These are phyloP conservation scores for Yamadazyma oceani DNA, from an alignment of 1,139 yeast species.

Conservation along the genomic window DNA sequence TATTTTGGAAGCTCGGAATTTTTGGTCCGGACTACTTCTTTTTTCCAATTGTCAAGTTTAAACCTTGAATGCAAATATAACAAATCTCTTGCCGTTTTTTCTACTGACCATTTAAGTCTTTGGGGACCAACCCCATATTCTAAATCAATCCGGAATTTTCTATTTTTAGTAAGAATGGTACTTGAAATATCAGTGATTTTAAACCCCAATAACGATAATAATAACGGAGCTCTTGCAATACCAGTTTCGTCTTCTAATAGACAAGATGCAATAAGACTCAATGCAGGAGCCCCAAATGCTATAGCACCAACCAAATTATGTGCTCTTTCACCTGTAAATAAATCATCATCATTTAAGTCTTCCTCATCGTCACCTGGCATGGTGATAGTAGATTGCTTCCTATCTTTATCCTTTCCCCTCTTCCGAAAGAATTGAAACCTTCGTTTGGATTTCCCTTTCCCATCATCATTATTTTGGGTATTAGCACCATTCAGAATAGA, in stretches of 20 bases:
- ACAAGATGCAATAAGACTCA: constrained; percentile 71
- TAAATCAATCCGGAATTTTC: constrained; percentile 64
- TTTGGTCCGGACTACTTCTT: constrained; percentile 31
- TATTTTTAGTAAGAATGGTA: constrained; percentile 42
- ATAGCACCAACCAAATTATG: constrained; percentile 64
- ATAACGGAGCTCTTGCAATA: constrained; percentile 75
- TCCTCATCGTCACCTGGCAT: constrained; percentile 19
- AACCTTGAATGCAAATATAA: constrained; percentile 65
- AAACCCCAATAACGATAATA: constrained; percentile 71
- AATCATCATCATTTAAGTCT: constrained; percentile 25
- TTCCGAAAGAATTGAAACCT: constrained; percentile 30
- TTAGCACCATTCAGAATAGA: constrained; percentile 10
- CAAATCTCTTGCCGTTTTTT: constrained; percentile 72
- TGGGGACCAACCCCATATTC: constrained; percentile 90
- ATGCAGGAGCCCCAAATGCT: constrained; percentile 76
- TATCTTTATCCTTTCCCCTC: constrained; percentile 24
- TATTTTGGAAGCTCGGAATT: constrained; percentile 29
- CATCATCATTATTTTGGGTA: constrained; percentile 4
- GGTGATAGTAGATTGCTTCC: constrained; percentile 20
- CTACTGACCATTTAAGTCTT: constrained; percentile 77
- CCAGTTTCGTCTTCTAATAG: constrained; percentile 79
- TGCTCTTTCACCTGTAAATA: constrained; percentile 51
- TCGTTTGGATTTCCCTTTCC: constrained; percentile 10
- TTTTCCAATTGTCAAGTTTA: constrained; percentile 48
- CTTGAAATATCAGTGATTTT: constrained; percentile 55